Evolutionary conservation across 306 rosid species (phyloP), one percentile per base, ranked within the genome.

Genomic region (Cicer chorassanicum): DNA sequence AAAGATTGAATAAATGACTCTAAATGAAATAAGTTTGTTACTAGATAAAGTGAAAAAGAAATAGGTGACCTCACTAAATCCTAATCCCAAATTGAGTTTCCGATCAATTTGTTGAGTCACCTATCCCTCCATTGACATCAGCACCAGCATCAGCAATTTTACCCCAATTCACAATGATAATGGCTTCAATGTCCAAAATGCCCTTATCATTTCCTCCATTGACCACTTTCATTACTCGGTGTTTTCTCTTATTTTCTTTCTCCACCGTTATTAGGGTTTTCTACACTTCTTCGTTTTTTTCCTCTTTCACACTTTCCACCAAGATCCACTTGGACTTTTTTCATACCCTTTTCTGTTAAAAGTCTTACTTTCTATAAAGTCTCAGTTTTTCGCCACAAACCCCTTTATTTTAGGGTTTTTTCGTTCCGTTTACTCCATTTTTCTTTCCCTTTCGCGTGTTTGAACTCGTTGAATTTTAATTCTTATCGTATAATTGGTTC

Each of bases 261-360:
- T 39, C 56, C 34, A 63, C 45, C 38, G 39, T 53, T 64, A 72
- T 72, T 79, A 72, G 78, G 78, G 78, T 72, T 79, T 78, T 71
- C 66, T 41, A 6, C 40, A 18, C 59, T 61, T 42, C 82, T 62
- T 54, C 60, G 1, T 9, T 1, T 79, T 79, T 64, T 15, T 21
- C 21, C 68, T 64, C 53, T 72, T 43, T 72, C 68, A 43, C 73
- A 72, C 73, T 79, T 72, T 7, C 54, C 43, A 18, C 53, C 39
- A 45, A 62, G 29, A 71, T 78, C 65, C 57, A 15, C 9, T 18
- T 71, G 4, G 18, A 64, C 79, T 40, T 64, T 50, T 64, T 9
- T 7, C 42, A 50, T 12, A 16, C 77, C 70, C 49, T 70, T 78
- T 70, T 78, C 48, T 34, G 5, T 8, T 21, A 4, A 3, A 49